Conservation (phyloP, 306 rosid species). For the Quercus gilva region DNA sequence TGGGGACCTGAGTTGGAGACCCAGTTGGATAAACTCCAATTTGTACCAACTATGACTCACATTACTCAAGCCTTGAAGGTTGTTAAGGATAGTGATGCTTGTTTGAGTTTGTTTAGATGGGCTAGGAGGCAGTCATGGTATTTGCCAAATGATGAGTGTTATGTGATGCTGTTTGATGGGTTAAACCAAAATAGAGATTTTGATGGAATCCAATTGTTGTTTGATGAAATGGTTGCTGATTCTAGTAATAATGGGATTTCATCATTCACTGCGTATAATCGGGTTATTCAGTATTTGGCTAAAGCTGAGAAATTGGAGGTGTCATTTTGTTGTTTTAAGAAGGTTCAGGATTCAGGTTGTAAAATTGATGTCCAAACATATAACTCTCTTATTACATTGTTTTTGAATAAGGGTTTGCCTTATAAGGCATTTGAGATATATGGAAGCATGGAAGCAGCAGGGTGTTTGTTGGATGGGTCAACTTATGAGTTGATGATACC, state of each 20-base stretch:
- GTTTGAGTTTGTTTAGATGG: conserved; percentile 87
- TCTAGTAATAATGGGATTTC: conserved; percentile 40
- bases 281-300: conserved; percentile 78
- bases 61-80: conserved; percentile 68
- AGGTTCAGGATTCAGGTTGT: conserved; percentile 62
- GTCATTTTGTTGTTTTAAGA: conserved; percentile 84
- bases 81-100: conserved; percentile 55
- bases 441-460: conserved; percentile 74
- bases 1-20: conserved; percentile 99
- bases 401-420: conserved; percentile 88
- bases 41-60: conserved; percentile 77
- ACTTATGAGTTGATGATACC: conserved; percentile 94
- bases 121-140: conserved; percentile 88
- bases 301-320: conserved; percentile 87
- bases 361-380: conserved; percentile 69
- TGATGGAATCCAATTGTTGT: conserved; percentile 72
- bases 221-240: conserved; percentile 86
- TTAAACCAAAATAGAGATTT: conserved; percentile 67
- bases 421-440: conserved; percentile 93
- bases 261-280: conserved; percentile 57
- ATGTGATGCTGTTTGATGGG: conserved; percentile 63
- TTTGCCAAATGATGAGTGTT: conserved; percentile 65
- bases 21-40: conserved; percentile 83
- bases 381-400: conserved; percentile 75
- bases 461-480: conserved; percentile 63